phyloP scores from a whole-genome alignment of 2,329 filamentous ascomycete genomes.

The Aspergillus sclerotialis region DNA sequence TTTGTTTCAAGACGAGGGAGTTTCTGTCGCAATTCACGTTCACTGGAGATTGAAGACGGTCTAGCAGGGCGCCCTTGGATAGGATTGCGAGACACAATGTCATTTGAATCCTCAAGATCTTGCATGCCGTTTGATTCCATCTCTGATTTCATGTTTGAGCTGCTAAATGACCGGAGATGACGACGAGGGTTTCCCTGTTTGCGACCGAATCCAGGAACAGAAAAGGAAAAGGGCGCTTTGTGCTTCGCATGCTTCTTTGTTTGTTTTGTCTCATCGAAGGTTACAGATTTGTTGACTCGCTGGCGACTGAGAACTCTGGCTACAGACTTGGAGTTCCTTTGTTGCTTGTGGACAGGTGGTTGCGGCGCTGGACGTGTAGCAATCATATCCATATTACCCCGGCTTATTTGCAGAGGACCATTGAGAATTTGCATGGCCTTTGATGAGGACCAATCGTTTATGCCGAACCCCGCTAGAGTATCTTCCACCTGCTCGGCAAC shows the following conservation, averaged over 20 bases:
- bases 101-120: slow-evolving; percentile 3
- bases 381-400: slow-evolving; percentile 26
- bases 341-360: slow-evolving; percentile 17
- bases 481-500: slow-evolving; percentile 12
- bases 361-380: slow-evolving; percentile 24
- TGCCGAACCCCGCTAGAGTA: slow-evolving; percentile 6
- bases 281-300: slow-evolving; percentile 1
- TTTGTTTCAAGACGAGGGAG: slow-evolving; percentile 20
- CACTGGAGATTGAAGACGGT: slow-evolving; percentile 13
- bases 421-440: slow-evolving; percentile 14
- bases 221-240: slow-evolving; percentile 12
- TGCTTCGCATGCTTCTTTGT: slow-evolving; percentile 9
- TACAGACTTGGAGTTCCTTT: slow-evolving; percentile 1
- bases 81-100: background rate
- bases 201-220: slow-evolving; percentile 10
- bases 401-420: slow-evolving; percentile 25
- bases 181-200: slow-evolving; percentile 6
- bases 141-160: slow-evolving; percentile 7
- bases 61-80: slow-evolving; percentile 6
- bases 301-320: background rate
- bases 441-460: background rate
- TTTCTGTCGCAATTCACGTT: slow-evolving; percentile 15
- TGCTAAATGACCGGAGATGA: slow-evolving; percentile 14
- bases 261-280: slow-evolving; percentile 6
- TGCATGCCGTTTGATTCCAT: slow-evolving; percentile 3